Evolutionary conservation across 306 rosid genomes (phyloP), one percentile per base, ranked within the genome.

Genomic region (Prosopis cineraria): DNA sequence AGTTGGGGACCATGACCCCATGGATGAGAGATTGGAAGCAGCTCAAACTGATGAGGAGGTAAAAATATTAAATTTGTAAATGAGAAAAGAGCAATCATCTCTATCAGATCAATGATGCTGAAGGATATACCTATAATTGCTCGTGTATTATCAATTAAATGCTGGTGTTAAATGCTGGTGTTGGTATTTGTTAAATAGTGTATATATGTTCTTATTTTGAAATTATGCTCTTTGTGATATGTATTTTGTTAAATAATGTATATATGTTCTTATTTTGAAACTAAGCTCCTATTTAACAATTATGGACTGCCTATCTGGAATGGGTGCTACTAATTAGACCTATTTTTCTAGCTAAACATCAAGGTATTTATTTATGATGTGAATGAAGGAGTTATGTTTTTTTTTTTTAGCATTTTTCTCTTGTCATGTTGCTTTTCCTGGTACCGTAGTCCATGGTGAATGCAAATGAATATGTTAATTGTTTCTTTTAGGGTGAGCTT

Each of bases 31-130:
- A 88, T 72, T 90, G 80, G 86, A 89, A 81, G 90, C 78, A 45
- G 88, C 90, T 29, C 81, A 89, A 84, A 64, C 86, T 50, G 94
- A 91, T 72, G 81, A 53, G 17, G 96, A 95, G 99, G 99, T 93
- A 76, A 36, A 73, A 45, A 5, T 24, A 7, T 70, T 73, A 78
- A 24, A 70, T 58, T 58, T 56, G 41, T 64, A 5, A 44, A 13
- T 59, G 36, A 77, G 66, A 74, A 58, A 56, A 45, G 48, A 78
- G 68, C 43, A 79, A 67, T 76, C 72, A 66, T 60, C 45, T 72
- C 37, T 44, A 77, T 13, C 31, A 75, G 22, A 39, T 55, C 8
- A 10, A 62, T 68, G 50, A 34, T 78, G 45, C 70, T 36, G 62
- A 43, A 62, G n/a, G 13, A 0, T 76, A 19, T 62, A 40, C 66